Percentiles rank a stretch among this genome's conserved stretches.
Conservation (phyloP, 768 basidiomycete genomes). For the Boletus rex-veris region DNA sequence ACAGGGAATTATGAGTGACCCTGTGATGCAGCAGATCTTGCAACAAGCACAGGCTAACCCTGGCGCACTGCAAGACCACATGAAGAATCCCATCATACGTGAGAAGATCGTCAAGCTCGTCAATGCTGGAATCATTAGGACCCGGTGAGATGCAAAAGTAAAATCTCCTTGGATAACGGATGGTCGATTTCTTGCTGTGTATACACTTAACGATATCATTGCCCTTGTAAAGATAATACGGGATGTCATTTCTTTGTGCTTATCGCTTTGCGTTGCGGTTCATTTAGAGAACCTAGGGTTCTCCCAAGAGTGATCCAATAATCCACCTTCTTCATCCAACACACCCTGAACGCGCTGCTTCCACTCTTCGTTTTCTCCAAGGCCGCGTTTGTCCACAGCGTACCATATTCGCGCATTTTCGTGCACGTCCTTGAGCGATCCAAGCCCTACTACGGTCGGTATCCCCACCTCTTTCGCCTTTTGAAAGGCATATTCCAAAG, state of each 20-base stretch:
- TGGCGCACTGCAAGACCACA: slow-evolving; percentile 86
- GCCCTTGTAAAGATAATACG: slow-evolving; percentile 25
- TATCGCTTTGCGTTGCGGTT: neutral
- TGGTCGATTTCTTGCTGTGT: slow-evolving; percentile 17
- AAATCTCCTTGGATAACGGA: slow-evolving; percentile 9
- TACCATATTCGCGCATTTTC: slow-evolving; percentile 68
- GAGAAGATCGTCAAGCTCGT: slow-evolving; percentile 86
- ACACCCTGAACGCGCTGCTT: slow-evolving; percentile 41
- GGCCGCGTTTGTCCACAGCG: slow-evolving; percentile 43
- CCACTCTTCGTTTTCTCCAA: slow-evolving; percentile 36
- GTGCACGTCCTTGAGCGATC: slow-evolving; percentile 70
- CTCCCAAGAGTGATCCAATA: slow-evolving; percentile 71
- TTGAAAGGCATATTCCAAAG: slow-evolving; percentile 68
- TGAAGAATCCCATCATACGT: slow-evolving; percentile 85
- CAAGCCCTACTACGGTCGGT: slow-evolving; percentile 72
- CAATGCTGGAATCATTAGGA: slow-evolving; percentile 91
- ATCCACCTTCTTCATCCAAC: slow-evolving; percentile 38
- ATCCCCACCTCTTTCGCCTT: slow-evolving; percentile 42
- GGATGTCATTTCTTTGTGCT: neutral
- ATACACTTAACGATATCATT: slow-evolving; percentile 18
- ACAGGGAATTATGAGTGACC: slow-evolving; percentile 83
- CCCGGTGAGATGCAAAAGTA: slow-evolving; percentile 46
- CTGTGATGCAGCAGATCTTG: slow-evolving; percentile 91
- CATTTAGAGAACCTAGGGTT: slow-evolving; percentile 39
- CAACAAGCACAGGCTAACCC: slow-evolving; percentile 93